These are phyloP conservation scores for Coemansia sp. DNA, from an alignment of 192 early-diverging fungal genomes.

Conservation along the genomic window DNA sequence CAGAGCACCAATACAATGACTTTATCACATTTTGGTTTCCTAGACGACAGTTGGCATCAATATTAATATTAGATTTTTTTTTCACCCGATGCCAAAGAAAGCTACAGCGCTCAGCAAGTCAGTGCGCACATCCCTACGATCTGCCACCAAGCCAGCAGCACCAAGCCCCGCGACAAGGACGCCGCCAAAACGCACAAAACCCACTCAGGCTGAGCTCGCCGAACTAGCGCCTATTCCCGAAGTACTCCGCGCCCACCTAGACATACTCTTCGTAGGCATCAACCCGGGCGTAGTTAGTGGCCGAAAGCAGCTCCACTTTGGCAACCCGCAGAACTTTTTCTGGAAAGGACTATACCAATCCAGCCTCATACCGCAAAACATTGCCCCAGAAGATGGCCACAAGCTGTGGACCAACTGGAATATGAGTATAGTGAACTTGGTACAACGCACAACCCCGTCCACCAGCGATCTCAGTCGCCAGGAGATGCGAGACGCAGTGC, in stretches of 20 bases:
- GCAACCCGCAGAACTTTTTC: slow-evolving; percentile 72
- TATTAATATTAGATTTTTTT: neutral
- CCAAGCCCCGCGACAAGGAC: neutral
- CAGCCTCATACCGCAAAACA: slow-evolving; percentile 56
- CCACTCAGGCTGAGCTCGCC: slow-evolving; percentile 16
- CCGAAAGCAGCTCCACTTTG: slow-evolving; percentile 65
- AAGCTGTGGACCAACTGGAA: slow-evolving; percentile 52
- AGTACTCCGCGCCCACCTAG: slow-evolving; percentile 37
- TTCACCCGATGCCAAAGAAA: neutral
- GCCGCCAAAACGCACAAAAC: slow-evolving; percentile 5
- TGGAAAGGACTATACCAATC: slow-evolving; percentile 70
- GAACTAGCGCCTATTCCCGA: slow-evolving; percentile 49
- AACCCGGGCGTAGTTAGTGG: slow-evolving; percentile 70
- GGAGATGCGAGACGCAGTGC: slow-evolving; percentile 65
- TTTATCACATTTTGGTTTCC: too few relatives aligned
- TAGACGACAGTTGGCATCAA: too few relatives aligned
- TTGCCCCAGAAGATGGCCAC: slow-evolving; percentile 60
- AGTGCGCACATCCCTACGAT: neutral
- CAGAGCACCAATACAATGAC: too few relatives aligned
- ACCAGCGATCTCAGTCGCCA: slow-evolving; percentile 58
- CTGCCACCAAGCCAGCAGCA: neutral
- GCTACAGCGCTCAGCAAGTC: neutral
- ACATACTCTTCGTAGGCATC: slow-evolving; percentile 73
- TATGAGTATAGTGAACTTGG: slow-evolving; percentile 70
- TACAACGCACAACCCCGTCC: slow-evolving; percentile 61